These are phyloP conservation scores for Aspergillus hortae DNA, from an alignment of 2,329 filamentous ascomycete genomes.

Conservation along the genomic window DNA sequence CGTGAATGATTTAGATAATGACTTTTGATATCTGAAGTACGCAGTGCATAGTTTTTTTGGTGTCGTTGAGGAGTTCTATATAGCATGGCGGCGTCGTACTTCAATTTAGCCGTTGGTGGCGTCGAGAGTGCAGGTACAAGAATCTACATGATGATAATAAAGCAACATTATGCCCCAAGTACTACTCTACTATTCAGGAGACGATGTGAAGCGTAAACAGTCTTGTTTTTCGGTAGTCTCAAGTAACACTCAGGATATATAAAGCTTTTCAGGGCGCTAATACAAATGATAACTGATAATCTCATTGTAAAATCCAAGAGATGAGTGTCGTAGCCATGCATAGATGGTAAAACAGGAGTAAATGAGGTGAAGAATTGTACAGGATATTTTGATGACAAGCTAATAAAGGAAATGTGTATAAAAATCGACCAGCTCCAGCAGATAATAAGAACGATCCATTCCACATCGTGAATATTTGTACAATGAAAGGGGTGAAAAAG, in stretches of 20 bases:
- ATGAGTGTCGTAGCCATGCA: background rate
- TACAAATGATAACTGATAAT: background rate
- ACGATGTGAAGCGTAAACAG: too few species aligned
- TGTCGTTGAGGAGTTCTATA: background rate
- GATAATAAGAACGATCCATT: conserved; percentile 11
- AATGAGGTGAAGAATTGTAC: conserved; percentile 8
- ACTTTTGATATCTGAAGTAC: background rate
- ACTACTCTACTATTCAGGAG: too few species aligned
- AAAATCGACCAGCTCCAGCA: too few species aligned
- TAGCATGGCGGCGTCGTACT: conserved; percentile 1
- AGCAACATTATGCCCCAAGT: too few species aligned
- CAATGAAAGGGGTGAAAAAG: conserved; percentile 1
- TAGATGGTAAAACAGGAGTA: conserved; percentile 1
- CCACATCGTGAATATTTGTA: conserved; percentile 13
- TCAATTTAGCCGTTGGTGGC: background rate
- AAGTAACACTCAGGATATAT: too few species aligned
- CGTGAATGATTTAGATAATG: conserved; percentile 15
- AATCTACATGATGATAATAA: too few species aligned
- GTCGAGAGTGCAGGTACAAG: too few species aligned
- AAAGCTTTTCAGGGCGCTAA: background rate
- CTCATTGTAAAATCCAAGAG: background rate
- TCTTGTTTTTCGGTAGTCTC: too few species aligned
- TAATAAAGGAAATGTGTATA: conserved; percentile 4
- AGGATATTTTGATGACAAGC: conserved; percentile 12
- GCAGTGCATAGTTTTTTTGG: background rate